Conservation (phyloP, 139 green algal species). For the Chlamydomonas incerta region DNA sequence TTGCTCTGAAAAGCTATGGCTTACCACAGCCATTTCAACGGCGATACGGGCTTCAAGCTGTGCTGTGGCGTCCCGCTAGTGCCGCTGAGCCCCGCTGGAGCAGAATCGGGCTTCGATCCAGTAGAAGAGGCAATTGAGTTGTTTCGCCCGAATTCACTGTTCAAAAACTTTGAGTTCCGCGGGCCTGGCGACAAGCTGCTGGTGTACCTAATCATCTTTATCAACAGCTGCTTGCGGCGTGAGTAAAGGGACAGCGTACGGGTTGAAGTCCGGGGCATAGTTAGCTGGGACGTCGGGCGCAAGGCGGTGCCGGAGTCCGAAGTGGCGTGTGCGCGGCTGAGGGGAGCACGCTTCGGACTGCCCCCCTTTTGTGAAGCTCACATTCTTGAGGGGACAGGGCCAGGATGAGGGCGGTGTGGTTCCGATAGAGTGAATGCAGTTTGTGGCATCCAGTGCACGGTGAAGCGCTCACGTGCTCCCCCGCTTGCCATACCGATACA, state of each 20-base stretch:
- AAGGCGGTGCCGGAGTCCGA: too few species aligned
- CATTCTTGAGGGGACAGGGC: too few species aligned
- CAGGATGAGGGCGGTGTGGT: too few species aligned
- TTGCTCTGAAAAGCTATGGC: conserved; percentile 2
- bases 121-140: conserved; percentile 69
- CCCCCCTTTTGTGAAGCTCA: too few species aligned
- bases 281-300: too few species aligned
- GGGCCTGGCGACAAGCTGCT: conserved; percentile 70
- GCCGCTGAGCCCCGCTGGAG: background rate
- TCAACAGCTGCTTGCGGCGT: conserved; percentile 68
- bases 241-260: too few species aligned
- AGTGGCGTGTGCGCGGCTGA: too few species aligned
- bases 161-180: conserved; percentile 59
- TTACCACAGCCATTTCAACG: conserved; percentile 28
- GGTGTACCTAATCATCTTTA: conserved; percentile 75
- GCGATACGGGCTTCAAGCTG: background rate
- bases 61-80: conserved; percentile 1
- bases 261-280: too few species aligned
- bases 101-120: conserved; percentile 47
- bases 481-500: background rate
- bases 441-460: too few species aligned
- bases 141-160: conserved; percentile 74
- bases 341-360: too few species aligned
- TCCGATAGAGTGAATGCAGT: too few species aligned
- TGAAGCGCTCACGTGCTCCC: background rate